Percentiles rank a stretch among this genome's conserved stretches.
phyloP scores from a whole-genome alignment of 805 yeast genomes.

The Yarrowia sp. region DNA sequence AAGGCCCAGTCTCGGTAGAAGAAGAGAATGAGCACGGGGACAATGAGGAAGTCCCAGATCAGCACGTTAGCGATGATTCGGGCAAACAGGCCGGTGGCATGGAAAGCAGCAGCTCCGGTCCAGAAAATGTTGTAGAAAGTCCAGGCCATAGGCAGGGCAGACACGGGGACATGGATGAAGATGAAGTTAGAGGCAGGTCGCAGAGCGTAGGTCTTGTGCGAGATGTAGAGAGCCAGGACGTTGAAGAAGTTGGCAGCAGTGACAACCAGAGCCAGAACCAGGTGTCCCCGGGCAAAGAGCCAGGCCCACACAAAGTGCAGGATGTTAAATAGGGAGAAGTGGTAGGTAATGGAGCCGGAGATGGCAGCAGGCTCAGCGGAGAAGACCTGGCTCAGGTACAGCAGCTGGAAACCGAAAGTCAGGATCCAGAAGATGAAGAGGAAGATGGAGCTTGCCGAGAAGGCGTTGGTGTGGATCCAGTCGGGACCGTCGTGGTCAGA shows the following conservation, averaged over 20 bases:
- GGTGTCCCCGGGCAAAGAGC: constrained; percentile 66
- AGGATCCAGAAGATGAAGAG: constrained; percentile 34
- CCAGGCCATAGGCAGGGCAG: constrained; percentile 80
- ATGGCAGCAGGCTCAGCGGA: constrained; percentile 43
- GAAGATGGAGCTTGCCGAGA: constrained; percentile 35
- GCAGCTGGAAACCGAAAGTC: constrained; percentile 34
- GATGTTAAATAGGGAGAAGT: constrained; percentile 68
- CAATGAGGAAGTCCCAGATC: constrained; percentile 77
- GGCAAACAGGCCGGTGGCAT: constrained; percentile 63
- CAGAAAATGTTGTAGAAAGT: constrained; percentile 74
- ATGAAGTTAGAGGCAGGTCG: constrained; percentile 61
- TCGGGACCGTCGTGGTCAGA: constrained; percentile 38
- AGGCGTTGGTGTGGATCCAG: constrained; percentile 38
- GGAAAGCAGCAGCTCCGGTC: constrained; percentile 82
- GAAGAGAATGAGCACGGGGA: constrained; percentile 64
- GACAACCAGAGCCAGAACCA: constrained; percentile 64
- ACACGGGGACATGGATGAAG: constrained; percentile 67
- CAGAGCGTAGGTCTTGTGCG: constrained; percentile 65
- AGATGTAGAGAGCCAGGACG: constrained; percentile 60
- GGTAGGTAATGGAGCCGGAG: constrained; percentile 57
- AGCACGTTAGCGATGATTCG: constrained; percentile 74
- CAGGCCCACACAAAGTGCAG: constrained; percentile 68
- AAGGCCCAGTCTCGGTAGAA: constrained; percentile 74
- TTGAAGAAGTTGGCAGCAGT: constrained; percentile 66
- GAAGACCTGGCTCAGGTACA: constrained; percentile 36